A percentile compares a stretch with the other conserved stretches of the same genome.
These are phyloP conservation scores for Podaxis sp. DNA, from an alignment of 768 basidiomycete species.

Conservation along the genomic window DNA sequence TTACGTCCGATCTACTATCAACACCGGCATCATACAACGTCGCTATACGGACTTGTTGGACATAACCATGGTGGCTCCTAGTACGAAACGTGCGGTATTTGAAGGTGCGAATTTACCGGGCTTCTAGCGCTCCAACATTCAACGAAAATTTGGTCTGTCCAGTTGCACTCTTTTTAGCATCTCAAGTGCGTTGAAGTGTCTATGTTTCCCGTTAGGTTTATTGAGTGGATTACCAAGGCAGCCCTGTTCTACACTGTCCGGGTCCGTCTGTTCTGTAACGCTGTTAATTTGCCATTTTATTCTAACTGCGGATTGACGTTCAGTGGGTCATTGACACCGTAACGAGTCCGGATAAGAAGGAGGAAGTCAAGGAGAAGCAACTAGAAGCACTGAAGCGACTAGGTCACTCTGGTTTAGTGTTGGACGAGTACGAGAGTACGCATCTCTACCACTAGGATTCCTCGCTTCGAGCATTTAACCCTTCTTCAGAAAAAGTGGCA, in stretches of 20 bases:
- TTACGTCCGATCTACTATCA: background rate
- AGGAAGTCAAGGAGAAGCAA: conserved; percentile 64
- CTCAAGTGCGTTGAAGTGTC: conserved; percentile 36
- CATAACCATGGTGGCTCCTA: conserved; percentile 27
- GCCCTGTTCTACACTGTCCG: conserved; percentile 74
- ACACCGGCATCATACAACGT: background rate
- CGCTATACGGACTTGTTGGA: too few relatives aligned
- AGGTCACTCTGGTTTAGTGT: conserved; percentile 66
- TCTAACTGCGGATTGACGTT: background rate
- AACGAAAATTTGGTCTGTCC: conserved; percentile 9
- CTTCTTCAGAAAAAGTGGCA: conserved; percentile 67
- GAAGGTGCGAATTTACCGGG: conserved; percentile 30
- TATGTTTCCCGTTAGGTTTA: conserved; percentile 3
- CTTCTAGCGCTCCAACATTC: conserved; percentile 2
- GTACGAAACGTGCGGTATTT: conserved; percentile 38
- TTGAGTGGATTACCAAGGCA: conserved; percentile 46
- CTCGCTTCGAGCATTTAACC: conserved; percentile 2
- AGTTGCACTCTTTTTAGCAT: conserved; percentile 51
- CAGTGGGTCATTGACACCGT: conserved; percentile 67
- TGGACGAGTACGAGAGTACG: conserved; percentile 91
- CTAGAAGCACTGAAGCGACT: conserved; percentile 65
- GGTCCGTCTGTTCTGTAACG: conserved; percentile 34
- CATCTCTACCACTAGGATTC: background rate
- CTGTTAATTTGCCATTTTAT: background rate
- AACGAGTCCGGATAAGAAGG: conserved; percentile 48